Conservation (phyloP, 179 eudicot species). For the Heliamphora pulchella region DNA sequence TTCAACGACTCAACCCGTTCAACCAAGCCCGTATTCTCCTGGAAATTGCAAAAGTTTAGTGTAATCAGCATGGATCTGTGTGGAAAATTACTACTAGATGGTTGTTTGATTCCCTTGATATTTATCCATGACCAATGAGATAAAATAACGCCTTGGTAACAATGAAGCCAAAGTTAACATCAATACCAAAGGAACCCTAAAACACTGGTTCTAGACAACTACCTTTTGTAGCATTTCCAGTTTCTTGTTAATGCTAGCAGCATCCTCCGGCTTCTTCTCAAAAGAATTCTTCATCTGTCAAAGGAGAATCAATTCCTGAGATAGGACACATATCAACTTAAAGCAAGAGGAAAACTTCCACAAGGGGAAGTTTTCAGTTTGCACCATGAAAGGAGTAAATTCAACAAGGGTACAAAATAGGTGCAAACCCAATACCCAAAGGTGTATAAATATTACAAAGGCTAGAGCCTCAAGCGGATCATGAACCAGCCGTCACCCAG, state of each 20-base stretch:
- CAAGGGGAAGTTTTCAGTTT: too few species aligned
- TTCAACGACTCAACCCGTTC: constrained; percentile 43
- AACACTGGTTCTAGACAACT: neutral
- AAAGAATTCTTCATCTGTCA: constrained; percentile 38
- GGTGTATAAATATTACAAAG: too few species aligned
- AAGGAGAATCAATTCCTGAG: constrained; percentile 1
- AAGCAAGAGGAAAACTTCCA: too few species aligned
- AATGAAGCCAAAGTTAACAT: neutral
- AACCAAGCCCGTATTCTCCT: constrained; percentile 63
- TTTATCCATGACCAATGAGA: neutral
- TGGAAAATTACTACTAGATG: neutral
- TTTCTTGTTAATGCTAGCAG: constrained; percentile 26
- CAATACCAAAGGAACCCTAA: neutral
- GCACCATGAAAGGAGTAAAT: too few species aligned
- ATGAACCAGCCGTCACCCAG: too few species aligned
- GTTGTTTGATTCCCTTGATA: neutral
- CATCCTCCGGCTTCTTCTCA: constrained; percentile 21
- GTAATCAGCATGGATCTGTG: neutral
- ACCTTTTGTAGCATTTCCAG: constrained; percentile 62
- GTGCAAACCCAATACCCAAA: too few species aligned
- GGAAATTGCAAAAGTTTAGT: constrained; percentile 13
- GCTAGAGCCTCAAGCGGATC: too few species aligned
- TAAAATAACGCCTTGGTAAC: neutral
- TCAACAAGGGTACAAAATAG: too few species aligned
- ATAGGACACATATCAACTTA: neutral